Percentiles rank a stretch among this genome's conserved stretches.
Conservation (phyloP, 495 filamentous ascomycete genomes). For the Cercophora samala region DNA sequence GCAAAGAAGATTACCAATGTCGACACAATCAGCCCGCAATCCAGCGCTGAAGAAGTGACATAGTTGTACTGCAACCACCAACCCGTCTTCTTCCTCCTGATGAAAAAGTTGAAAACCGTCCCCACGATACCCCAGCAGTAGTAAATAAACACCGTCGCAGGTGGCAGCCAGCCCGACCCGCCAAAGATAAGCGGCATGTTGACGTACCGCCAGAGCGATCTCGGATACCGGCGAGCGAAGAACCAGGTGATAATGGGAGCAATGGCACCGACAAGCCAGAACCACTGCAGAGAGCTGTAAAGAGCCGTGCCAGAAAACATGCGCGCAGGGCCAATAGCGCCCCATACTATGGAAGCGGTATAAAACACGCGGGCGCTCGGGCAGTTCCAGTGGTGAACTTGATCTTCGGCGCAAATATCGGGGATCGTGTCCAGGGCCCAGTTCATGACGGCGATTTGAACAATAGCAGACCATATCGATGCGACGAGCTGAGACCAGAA, state of each 20-base stretch:
- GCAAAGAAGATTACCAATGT: slow-evolving; percentile 72
- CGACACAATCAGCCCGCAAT: slow-evolving; percentile 61
- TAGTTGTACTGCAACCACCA: slow-evolving; percentile 84
- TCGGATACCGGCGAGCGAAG: slow-evolving; percentile 57
- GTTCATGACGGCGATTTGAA: slow-evolving; percentile 64
- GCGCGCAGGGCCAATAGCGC: slow-evolving; percentile 50
- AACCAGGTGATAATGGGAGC: slow-evolving; percentile 59
- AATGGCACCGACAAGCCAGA: slow-evolving; percentile 63
- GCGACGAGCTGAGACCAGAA: slow-evolving; percentile 65
- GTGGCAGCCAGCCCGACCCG: slow-evolving; percentile 59
- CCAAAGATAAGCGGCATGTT: slow-evolving; percentile 67
- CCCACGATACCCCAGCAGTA: slow-evolving; percentile 68
- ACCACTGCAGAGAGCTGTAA: slow-evolving; percentile 63
- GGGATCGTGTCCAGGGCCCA: slow-evolving; percentile 62
- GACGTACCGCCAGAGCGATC: slow-evolving; percentile 54
- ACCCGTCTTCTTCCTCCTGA: slow-evolving; percentile 58
- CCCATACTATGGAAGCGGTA: slow-evolving; percentile 54
- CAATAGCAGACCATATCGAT: slow-evolving; percentile 60
- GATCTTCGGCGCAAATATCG: slow-evolving; percentile 55
- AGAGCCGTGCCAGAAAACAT: slow-evolving; percentile 61
- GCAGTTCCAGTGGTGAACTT: slow-evolving; percentile 59
- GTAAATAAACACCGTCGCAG: slow-evolving; percentile 64
- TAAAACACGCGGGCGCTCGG: slow-evolving; percentile 64
- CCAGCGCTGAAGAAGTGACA: slow-evolving; percentile 67
- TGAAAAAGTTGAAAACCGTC: slow-evolving; percentile 62